Base-by-base conservation (phyloP, 129 eudicot genomes). In the Deinandra increscens region DNA sequence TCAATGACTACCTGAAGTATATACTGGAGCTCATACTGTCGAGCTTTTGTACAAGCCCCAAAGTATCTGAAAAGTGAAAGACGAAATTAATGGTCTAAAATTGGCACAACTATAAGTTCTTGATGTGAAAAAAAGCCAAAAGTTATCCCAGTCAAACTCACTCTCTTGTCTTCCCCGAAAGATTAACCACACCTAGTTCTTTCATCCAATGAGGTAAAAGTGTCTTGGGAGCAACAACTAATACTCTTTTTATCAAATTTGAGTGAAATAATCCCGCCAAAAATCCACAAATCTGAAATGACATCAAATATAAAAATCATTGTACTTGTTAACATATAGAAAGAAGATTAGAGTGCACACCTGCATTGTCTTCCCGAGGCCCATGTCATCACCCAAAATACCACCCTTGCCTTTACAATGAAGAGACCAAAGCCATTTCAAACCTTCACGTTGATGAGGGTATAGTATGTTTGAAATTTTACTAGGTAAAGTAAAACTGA, bases 291-390 rank as follows among this genome's bases (percentile, higher is more conserved):
- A 93, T 89, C 99, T 89, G 81, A 65, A 78, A 51, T 49, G 6
- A 67, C 14, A 55, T 44, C 3, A 20, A 62, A 51, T 7, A 17
- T 63, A 37, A 51, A 42, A 51, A 53, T 50, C 34, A 33, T 55
- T 70, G 9, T 38, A 42, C 54, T 34, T 23, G 11, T 36, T 0
- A 56, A 14, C 22, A 64, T 67, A 68, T 20, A 66, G 49, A 72
- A 48, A 49, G 6, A 43, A 5, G 4, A 54, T 45, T 9, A 29
- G 64, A 53, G 38, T 71, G 29, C 48, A 17, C 68, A 93, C 99
- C 93, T 93, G 99, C 99, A 93, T 93, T 22, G 99, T 93, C 73
- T 89, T 89, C 46, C 99, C 97, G n/a, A 93, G 80, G 2, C 99
- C 99, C 99, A 93, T 93, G 69, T 93, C 99, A 80, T 93, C 99